Percentiles rank a stretch among this genome's conserved stretches.
phyloP scores from a whole-genome alignment of 2,329 filamentous ascomycete species.

The Fusarium pseudoanthophilum region DNA sequence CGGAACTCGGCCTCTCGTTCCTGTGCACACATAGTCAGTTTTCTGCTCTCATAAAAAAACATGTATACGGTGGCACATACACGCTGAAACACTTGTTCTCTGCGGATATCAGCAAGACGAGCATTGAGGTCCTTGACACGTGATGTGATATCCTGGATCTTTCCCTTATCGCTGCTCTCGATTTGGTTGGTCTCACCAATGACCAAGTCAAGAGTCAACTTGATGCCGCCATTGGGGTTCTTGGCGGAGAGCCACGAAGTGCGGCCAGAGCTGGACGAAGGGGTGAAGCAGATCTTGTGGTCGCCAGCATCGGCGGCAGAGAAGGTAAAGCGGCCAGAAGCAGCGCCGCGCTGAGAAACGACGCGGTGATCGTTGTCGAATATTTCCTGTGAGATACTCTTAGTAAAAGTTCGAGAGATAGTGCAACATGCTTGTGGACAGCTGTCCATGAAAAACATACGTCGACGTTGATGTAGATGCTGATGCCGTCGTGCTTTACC shows the following conservation, averaged over 20 bases:
- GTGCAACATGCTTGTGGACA: neutral
- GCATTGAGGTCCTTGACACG: slow-evolving; percentile 91
- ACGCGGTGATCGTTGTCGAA: slow-evolving; percentile 99
- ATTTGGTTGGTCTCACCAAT: slow-evolving; percentile 96
- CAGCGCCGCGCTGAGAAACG: slow-evolving; percentile 82
- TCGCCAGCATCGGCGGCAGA: slow-evolving; percentile 93
- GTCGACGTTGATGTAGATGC: slow-evolving; percentile 91
- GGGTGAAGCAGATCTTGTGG: slow-evolving; percentile 94
- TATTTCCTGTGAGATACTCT: slow-evolving; percentile 69
- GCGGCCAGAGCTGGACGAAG: slow-evolving; percentile 76
- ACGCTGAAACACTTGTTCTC: slow-evolving; percentile 96
- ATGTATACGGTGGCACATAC: slow-evolving; percentile 61
- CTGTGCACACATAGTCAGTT: slow-evolving; percentile 56
- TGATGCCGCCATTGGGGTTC: slow-evolving; percentile 78
- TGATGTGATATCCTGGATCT: slow-evolving; percentile 88
- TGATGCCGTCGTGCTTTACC: slow-evolving; percentile 77
- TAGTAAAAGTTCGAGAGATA: neutral
- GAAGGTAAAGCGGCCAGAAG: slow-evolving; percentile 91
- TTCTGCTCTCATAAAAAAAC: neutral
- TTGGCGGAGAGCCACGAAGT: slow-evolving; percentile 77
- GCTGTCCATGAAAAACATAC: slow-evolving; percentile 55
- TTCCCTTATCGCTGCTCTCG: slow-evolving; percentile 91
- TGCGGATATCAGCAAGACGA: slow-evolving; percentile 84
- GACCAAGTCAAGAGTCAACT: slow-evolving; percentile 86
- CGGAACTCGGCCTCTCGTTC: slow-evolving; percentile 98